Evolutionary conservation across 306 rosid species (phyloP).

Genomic region (Malus sylvestris): DNA sequence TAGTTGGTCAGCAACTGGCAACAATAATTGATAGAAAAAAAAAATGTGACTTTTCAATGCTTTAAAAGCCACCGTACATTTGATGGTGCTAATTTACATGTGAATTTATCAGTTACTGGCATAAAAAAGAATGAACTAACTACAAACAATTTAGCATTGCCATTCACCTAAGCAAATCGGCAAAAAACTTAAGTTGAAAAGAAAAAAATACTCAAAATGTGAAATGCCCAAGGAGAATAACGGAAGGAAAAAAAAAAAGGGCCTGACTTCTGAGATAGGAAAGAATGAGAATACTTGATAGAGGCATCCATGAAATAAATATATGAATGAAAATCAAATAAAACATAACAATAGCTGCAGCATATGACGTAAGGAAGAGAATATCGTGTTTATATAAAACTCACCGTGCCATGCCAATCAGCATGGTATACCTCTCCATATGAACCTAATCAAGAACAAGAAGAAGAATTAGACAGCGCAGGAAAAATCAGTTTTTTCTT

Average conservation of each 20-base stretch:
- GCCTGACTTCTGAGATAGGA: neutral
- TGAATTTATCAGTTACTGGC: neutral
- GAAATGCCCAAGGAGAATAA: neutral
- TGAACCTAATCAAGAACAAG: slow-evolving; percentile 57
- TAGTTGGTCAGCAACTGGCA: neutral
- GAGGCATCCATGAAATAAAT: neutral
- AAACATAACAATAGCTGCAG: neutral
- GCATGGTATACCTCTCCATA: slow-evolving; percentile 98
- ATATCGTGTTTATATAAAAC: slow-evolving; percentile 29
- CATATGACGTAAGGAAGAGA: neutral
- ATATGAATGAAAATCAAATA: neutral
- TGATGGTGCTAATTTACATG: neutral
- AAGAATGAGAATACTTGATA: neutral
- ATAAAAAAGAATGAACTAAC: neutral
- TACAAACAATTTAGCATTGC: neutral
- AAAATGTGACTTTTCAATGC: neutral
- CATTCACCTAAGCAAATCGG: neutral
- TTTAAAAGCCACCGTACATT: neutral
- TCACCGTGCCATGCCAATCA: slow-evolving; percentile 97
- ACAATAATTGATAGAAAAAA: neutral
- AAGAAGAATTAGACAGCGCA: neutral
- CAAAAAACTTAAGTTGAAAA: neutral
- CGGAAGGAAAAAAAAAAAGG: neutral
- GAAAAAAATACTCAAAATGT: neutral
- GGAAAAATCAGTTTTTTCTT: neutral